Percentiles rank a stretch among this genome's conserved stretches.
Conservation (phyloP, 2,329 filamentous ascomycete genomes). For the Aspergillus sp. region DNA sequence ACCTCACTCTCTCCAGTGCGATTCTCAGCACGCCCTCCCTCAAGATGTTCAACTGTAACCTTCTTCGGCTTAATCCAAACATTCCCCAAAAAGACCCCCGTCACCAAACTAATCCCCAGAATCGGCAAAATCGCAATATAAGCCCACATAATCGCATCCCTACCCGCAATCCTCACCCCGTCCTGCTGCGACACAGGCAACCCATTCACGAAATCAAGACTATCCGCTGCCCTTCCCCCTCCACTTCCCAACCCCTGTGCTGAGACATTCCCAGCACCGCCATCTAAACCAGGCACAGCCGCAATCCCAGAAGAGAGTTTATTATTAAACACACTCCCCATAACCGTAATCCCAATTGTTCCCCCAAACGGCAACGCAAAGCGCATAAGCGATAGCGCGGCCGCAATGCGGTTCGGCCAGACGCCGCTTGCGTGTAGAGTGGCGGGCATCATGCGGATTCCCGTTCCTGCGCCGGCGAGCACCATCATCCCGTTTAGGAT, state of each 20-base stretch:
- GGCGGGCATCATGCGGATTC: conserved; percentile 64
- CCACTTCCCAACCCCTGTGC: conserved; percentile 5
- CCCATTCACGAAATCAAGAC: conserved; percentile 36
- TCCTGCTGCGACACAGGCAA: conserved; percentile 37
- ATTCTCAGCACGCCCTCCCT: not conserved
- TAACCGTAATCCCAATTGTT: conserved; percentile 64
- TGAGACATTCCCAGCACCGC: conserved; percentile 20
- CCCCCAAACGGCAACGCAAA: conserved; percentile 65
- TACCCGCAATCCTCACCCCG: conserved; percentile 45
- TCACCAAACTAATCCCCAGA: conserved; percentile 50
- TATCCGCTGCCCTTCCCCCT: conserved; percentile 28
- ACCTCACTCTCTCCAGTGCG: conserved; percentile 26
- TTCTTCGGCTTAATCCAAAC: conserved; percentile 46
- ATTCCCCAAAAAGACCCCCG: conserved; percentile 51
- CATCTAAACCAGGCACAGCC: conserved; percentile 20
- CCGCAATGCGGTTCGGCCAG: conserved; percentile 58
- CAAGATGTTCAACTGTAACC: not conserved
- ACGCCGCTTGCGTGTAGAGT: conserved; percentile 64
- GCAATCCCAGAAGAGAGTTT: conserved; percentile 37
- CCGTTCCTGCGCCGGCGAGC: conserved; percentile 62
- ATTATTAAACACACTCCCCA: conserved; percentile 70
- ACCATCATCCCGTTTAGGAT: conserved; percentile 67
- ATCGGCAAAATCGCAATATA: conserved; percentile 63
- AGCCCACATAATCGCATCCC: conserved; percentile 64
- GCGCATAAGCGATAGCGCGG: conserved; percentile 60